phyloP scores from a whole-genome alignment of 495 filamentous ascomycete genomes.

The Penicillium canescens region DNA sequence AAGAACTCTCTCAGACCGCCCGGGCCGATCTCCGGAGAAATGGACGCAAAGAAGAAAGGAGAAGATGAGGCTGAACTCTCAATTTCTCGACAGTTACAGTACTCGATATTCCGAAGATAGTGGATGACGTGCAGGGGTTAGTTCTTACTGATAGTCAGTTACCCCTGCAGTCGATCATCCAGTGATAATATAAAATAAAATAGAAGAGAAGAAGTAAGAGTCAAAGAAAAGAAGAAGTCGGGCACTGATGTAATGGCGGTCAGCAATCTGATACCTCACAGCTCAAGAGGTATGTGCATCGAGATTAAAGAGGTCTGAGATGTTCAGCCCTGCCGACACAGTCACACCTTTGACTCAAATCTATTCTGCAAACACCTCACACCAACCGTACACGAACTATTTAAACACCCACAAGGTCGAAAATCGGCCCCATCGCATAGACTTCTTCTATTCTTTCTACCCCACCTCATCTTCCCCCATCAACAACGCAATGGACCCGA shows the following conservation, averaged over 20 bases:
- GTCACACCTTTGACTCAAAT: too few relatives aligned
- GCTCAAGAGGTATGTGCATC: too few relatives aligned
- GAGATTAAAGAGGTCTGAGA: too few relatives aligned
- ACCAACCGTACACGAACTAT: neutral
- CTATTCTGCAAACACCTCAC: too few relatives aligned
- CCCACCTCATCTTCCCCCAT: neutral
- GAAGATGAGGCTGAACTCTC: neutral
- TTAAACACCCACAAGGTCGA: neutral
- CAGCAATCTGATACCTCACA: neutral
- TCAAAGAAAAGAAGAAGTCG: neutral
- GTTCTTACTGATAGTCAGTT: conserved; percentile 1
- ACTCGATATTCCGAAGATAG: neutral
- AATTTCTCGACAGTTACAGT: too few relatives aligned
- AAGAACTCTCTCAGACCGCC: neutral
- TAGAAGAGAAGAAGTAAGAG: neutral
- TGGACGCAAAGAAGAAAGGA: neutral
- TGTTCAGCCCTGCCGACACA: too few relatives aligned
- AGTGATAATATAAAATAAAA: neutral
- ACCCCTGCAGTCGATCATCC: conserved; percentile 16
- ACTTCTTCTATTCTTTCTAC: neutral
- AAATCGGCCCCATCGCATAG: too few relatives aligned
- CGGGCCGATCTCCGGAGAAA: too few relatives aligned
- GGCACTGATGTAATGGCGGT: neutral
- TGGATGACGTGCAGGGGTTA: conserved; percentile 32
- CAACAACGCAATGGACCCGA: conserved; percentile 18